phyloP scores from a whole-genome alignment of 257 asterid species.

The Plantago elongata region DNA sequence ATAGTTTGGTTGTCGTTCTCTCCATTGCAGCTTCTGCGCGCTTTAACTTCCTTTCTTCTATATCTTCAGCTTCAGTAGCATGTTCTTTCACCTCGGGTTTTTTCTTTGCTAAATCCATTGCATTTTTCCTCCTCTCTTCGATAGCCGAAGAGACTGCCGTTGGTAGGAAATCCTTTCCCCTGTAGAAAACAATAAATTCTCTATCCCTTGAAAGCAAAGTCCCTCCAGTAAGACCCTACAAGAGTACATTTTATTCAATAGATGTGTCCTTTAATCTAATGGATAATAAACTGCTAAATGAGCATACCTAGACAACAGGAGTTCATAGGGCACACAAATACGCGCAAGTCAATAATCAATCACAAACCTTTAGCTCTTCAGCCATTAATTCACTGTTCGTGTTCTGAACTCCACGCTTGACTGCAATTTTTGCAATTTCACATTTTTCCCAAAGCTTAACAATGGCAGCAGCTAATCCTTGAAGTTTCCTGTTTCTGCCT shows the following conservation, averaged over 20 bases:
- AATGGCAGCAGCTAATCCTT: conserved; percentile 91
- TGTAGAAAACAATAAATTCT: conserved; percentile 82
- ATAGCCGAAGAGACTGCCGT: conserved; percentile 85
- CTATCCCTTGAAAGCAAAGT: conserved; percentile 84
- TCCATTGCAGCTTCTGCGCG: conserved; percentile 38
- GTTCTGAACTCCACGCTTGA: conserved; percentile 95
- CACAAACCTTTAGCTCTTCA: conserved; percentile 92
- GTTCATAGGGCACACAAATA: conserved; percentile 7
- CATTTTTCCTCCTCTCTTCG: conserved; percentile 63
- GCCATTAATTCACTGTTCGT: conserved; percentile 87
- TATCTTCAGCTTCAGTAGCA: conserved; percentile 33
- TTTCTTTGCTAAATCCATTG: conserved; percentile 27
- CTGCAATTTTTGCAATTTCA: conserved; percentile 91
- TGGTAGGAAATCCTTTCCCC: conserved; percentile 98
- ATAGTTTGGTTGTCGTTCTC: conserved; percentile 53
- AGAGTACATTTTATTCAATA: conserved; percentile 33
- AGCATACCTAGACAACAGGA: conserved; percentile 16
- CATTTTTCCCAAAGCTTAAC: conserved; percentile 98
- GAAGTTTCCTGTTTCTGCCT: conserved; percentile 90
- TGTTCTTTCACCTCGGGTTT: conserved; percentile 20
- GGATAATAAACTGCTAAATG: conserved; percentile 12
- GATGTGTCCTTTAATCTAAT: conserved; percentile 15
- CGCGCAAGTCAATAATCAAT: not conserved
- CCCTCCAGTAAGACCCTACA: conserved; percentile 96
- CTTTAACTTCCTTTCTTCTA: conserved; percentile 35